Percentiles rank a stretch among this genome's conserved stretches.
These are phyloP conservation scores for Immersiporthe knoxdaviesiana DNA, from an alignment of 2,329 filamentous ascomycete genomes.

Conservation along the genomic window DNA sequence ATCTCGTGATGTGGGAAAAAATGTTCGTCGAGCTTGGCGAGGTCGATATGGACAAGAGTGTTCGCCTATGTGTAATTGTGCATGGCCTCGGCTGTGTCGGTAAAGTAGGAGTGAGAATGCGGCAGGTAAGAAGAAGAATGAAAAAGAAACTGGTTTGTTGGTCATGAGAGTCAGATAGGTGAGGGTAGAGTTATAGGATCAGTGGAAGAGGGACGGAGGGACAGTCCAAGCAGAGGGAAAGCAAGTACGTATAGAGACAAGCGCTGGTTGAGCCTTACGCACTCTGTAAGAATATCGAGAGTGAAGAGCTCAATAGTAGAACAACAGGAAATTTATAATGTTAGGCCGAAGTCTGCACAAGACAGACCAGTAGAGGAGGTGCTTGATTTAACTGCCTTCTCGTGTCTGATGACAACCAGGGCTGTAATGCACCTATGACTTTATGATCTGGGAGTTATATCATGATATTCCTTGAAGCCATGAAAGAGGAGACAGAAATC, in stretches of 20 bases:
- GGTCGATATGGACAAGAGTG: conserved; percentile 16
- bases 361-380: conserved; percentile 46
- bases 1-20: no score
- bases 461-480: no score
- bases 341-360: no score
- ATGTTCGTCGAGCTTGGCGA: conserved; percentile 14
- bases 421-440: no score
- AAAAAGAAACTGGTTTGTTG: not conserved
- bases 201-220: not conserved
- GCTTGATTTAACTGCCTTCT: conserved; percentile 35
- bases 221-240: no score
- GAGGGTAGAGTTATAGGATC: not conserved
- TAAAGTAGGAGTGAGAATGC: not conserved
- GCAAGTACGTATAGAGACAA: not conserved
- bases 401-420: no score
- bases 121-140: not conserved
- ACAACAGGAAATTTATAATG: not conserved
- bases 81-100: not conserved
- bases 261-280: no score
- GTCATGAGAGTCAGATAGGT: not conserved
- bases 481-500: no score
- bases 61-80: conserved; percentile 9
- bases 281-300: not conserved
- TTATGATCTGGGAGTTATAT: not conserved
- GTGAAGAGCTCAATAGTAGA: conserved; percentile 13